Base-by-base conservation (phyloP, 106 monocot species). In the Amphibolis antarctica region DNA sequence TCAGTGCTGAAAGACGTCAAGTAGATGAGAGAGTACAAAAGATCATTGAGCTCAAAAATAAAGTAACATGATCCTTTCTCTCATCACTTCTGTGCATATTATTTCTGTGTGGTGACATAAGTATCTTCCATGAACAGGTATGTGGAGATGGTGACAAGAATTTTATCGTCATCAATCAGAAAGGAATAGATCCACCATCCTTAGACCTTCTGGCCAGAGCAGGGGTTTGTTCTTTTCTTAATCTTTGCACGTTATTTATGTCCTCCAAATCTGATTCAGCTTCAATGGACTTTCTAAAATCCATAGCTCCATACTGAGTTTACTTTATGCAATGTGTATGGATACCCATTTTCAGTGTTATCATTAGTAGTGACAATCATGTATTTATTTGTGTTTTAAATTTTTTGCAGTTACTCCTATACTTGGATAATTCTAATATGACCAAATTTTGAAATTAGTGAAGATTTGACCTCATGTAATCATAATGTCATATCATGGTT, bases 161-260 rank as follows among this genome's bases (percentile, higher is more conserved):
- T 59, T 96, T 96, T 80, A 82, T 96, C 55, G 84, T 96, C 55
- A 96, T 96, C 66, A 96, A 96, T 78, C 94, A 96, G 68, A 96
- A 96, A 74, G 94, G 94, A 14, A 96, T 96, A 69, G 94, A 96
- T 76, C 94, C 94, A 73, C 89, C 94, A 51, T 96, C 94, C 7
- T 64, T 96, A 53, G 94, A 96, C 70, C 86, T 96, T 70, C 77
- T 96, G 23, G 89, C 94, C 55, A 83, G 89, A 75, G 86, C 81
- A 66, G 94, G 94, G 86, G 94, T 96, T 69, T 72, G 83, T 89
- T 42, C 29, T n/a, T 14, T 43, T 24, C 25, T 52, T 60, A 6
- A 42, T 17, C 56, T 47, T 45, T n/a, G 22, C 19, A 28, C 14
- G 11, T 17, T 31, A 15, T 31, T 58, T 0, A 18, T 58, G 58